Evolutionary conservation across 106 monocot species (phyloP), one percentile per base, ranked within the genome.

Genomic region (Dactylorhiza incarnata): DNA sequence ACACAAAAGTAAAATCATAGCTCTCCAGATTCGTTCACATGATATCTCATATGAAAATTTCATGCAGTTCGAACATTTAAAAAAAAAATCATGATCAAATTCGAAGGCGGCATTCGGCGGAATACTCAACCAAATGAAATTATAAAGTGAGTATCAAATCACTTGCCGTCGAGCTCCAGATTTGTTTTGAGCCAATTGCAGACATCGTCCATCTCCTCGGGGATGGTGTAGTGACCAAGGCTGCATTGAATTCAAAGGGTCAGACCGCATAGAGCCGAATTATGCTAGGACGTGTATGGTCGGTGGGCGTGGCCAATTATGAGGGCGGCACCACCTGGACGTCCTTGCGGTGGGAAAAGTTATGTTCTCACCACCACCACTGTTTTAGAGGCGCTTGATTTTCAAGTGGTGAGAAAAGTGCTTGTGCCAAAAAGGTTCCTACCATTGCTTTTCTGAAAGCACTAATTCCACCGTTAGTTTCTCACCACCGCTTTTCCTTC

Each of bases 151-250:
- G 15, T 17, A 45, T 15, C 45, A 4, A 69, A 72, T 72, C 15
- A 72, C 22, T 1, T 22, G 22, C 83, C 82, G 17, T 85, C 85
- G 12, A 95, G 79, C 24, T 78, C 88, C 74, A 99, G 77, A n/a
- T 48, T 86, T 24, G 84, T 53, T 7, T 79, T 91, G 14, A 94
- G 81, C 89, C 89, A 99, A 67, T 88, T 85, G 86, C 91, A 89
- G 9, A 99, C 91, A 78, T 94, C 87, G 17, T 91, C 94, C 89
- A 94, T 99, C 82, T 99, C 97, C 82, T 84, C 88, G 49, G 97
- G 97, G 47, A 91, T 71, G 1, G 97, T 94, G 83, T 91, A 89
- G 77, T 99, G 97, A 14, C 91, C 94, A 45, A 99, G 84, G 45
- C 97, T 99, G 87, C 83, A 83, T 1, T 77, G 22, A 37, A 74